Conservation (phyloP, 495 filamentous ascomycete species). For the Neurospora sp. region DNA sequence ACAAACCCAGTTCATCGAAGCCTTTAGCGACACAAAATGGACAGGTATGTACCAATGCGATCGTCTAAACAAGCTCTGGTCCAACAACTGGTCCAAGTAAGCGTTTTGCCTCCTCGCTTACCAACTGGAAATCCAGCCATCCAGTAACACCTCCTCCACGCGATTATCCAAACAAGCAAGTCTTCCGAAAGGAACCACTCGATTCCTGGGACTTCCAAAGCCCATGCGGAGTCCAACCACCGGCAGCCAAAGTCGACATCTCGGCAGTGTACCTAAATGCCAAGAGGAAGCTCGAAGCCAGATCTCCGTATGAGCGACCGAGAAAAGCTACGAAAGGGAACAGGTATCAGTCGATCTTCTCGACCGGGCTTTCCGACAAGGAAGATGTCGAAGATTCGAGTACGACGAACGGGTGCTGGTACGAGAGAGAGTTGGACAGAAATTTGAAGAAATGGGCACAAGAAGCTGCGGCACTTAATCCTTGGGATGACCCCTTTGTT, state of each 20-base stretch:
- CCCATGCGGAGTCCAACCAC: background rate
- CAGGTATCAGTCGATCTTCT: background rate
- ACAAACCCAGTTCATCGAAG: background rate
- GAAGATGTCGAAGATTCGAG: background rate
- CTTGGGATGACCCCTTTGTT: background rate
- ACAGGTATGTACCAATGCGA: background rate
- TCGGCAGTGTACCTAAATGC: background rate
- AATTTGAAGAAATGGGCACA: background rate
- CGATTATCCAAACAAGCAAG: background rate
- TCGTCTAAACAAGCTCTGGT: background rate
- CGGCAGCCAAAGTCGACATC: background rate
- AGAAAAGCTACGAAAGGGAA: background rate
- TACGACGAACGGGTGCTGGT: background rate
- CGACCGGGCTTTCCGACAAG: background rate
- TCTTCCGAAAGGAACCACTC: background rate
- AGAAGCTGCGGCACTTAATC: background rate
- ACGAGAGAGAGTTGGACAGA: background rate
- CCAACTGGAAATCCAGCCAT: background rate
- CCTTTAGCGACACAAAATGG: background rate
- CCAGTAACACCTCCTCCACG: background rate
- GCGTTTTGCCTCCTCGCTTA: background rate
- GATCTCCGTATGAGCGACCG: background rate
- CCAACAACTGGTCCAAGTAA: background rate
- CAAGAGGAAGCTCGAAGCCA: background rate
- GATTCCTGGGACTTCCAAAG: background rate